These are phyloP conservation scores for Candida maris DNA, from an alignment of 805 yeast genomes.

Conservation along the genomic window DNA sequence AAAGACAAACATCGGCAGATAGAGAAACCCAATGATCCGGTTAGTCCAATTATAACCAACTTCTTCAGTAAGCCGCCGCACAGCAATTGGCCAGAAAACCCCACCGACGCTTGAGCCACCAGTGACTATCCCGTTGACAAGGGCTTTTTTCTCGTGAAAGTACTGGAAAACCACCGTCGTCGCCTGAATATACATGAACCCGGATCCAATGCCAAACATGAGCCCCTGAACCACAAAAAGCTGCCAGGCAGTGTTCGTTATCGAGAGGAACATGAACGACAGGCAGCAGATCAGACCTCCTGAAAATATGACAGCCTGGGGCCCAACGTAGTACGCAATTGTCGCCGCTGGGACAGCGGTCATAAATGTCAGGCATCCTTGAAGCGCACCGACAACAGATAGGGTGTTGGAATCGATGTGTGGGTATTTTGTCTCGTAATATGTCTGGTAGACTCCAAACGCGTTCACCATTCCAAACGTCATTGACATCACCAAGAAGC, in stretches of 20 bases:
- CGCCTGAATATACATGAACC: conserved; percentile 55
- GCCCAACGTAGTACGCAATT: neutral
- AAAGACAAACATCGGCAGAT: conserved; percentile 26
- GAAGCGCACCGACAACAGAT: conserved; percentile 51
- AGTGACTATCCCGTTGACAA: conserved; percentile 41
- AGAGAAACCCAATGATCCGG: conserved; percentile 39
- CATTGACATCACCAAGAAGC: conserved; percentile 39
- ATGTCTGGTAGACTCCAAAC: conserved; percentile 54
- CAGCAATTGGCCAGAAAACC: conserved; percentile 42
- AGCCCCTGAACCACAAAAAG: conserved; percentile 64
- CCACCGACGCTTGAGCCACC: conserved; percentile 51
- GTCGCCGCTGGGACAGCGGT: neutral
- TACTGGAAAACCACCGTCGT: conserved; percentile 58
- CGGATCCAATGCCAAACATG: conserved; percentile 52
- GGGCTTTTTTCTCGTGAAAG: conserved; percentile 55
- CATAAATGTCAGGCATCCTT: conserved; percentile 41
- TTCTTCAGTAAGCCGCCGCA: conserved; percentile 37
- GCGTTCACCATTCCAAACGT: conserved; percentile 58
- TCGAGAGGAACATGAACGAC: conserved; percentile 53
- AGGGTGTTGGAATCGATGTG: conserved; percentile 42
- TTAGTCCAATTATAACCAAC: conserved; percentile 46
- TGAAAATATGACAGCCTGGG: conserved; percentile 25
- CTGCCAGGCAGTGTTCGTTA: conserved; percentile 55
- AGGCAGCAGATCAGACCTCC: conserved; percentile 43
- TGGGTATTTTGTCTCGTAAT: conserved; percentile 39